Percentiles rank a stretch among this genome's conserved stretches.
These are phyloP conservation scores for Fusarium tupiense DNA, from an alignment of 2,329 filamentous ascomycete species.

Conservation along the genomic window DNA sequence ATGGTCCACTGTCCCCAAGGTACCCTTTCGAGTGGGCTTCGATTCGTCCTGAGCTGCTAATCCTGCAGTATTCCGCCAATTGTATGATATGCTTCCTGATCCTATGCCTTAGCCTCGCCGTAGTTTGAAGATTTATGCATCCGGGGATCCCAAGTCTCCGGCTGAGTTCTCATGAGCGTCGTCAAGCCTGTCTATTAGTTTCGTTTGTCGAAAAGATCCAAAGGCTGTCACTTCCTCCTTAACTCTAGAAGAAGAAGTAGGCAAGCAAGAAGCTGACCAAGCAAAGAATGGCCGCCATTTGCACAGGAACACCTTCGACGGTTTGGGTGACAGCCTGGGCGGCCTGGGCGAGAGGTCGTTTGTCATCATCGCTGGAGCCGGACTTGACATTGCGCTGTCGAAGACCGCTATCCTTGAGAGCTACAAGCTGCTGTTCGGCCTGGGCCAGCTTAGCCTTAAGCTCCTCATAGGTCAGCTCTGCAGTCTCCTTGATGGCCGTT, in stretches of 20 bases:
- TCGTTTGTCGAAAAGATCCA: constrained; percentile 18
- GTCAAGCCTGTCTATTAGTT: constrained; percentile 33
- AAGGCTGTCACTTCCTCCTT: background rate
- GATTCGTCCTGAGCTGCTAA: constrained; percentile 10
- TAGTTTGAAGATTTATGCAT: constrained; percentile 22
- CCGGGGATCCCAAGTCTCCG: constrained; percentile 16
- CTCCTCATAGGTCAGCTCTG: constrained; percentile 62
- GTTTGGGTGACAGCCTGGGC: constrained; percentile 66
- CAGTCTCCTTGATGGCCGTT: constrained; percentile 58
- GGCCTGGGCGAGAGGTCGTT: constrained; percentile 58
- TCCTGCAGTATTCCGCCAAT: constrained; percentile 8
- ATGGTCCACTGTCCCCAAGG: background rate
- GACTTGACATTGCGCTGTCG: constrained; percentile 79
- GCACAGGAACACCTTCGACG: constrained; percentile 82
- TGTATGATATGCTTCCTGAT: constrained; percentile 30
- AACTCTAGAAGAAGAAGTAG: constrained; percentile 89
- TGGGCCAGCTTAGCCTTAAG: constrained; percentile 78
- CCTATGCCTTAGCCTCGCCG: constrained; percentile 20
- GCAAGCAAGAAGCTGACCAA: constrained; percentile 92
- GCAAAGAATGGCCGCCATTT: constrained; percentile 84
- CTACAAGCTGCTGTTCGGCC: constrained; percentile 77
- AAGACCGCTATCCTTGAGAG: constrained; percentile 77
- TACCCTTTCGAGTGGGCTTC: background rate
- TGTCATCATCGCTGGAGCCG: constrained; percentile 59
- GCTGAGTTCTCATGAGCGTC: constrained; percentile 32